A percentile compares a stretch with the other conserved stretches of the same genome.
Evolutionary conservation across 495 filamentous ascomycete genomes (phyloP).

Genomic region (Penicillium nucicola): DNA sequence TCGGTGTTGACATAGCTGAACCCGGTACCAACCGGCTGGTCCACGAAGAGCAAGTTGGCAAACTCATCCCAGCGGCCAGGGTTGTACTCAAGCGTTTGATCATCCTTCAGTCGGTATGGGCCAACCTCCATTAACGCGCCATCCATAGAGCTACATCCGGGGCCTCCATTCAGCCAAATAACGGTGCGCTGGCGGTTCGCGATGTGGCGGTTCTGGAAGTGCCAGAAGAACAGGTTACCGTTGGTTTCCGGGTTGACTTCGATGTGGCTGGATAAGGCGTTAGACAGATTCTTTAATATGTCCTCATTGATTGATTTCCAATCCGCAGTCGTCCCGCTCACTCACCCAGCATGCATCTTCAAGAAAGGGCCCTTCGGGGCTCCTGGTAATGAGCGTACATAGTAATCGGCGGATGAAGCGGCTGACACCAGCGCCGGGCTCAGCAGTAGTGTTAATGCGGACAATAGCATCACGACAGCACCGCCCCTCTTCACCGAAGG

Average conservation of each 20-base stretch:
- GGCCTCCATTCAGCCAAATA: conserved; percentile 95
- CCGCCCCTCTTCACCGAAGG: conserved; percentile 11
- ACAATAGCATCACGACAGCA: conserved; percentile 23
- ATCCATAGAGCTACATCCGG: conserved; percentile 95
- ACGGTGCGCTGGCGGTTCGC: conserved; percentile 89
- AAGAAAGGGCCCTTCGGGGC: conserved; percentile 75
- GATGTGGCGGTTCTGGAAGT: conserved; percentile 91
- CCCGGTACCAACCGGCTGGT: conserved; percentile 93
- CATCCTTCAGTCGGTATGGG: conserved; percentile 81
- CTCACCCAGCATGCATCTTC: conserved; percentile 98
- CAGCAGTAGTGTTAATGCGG: conserved; percentile 24
- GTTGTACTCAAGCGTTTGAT: conserved; percentile 73
- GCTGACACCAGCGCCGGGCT: conserved; percentile 31
- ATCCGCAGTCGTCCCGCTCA: conserved; percentile 3
- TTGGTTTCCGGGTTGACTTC: conserved; percentile 79
- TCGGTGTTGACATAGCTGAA: conserved; percentile 93
- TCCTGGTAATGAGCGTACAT: conserved; percentile 77
- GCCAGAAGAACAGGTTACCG: conserved; percentile 98
- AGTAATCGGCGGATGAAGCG: conserved; percentile 82
- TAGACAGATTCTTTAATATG: conserved; percentile 11
- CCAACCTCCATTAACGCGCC: conserved; percentile 97
- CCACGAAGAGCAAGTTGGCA: conserved; percentile 92
- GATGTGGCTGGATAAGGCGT: conserved; percentile 65
- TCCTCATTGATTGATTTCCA: no score
- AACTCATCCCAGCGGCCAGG: conserved; percentile 96